Evolutionary conservation across 2,329 filamentous ascomycete species (phyloP).

Genomic region (Aspergillus japonicus): DNA sequence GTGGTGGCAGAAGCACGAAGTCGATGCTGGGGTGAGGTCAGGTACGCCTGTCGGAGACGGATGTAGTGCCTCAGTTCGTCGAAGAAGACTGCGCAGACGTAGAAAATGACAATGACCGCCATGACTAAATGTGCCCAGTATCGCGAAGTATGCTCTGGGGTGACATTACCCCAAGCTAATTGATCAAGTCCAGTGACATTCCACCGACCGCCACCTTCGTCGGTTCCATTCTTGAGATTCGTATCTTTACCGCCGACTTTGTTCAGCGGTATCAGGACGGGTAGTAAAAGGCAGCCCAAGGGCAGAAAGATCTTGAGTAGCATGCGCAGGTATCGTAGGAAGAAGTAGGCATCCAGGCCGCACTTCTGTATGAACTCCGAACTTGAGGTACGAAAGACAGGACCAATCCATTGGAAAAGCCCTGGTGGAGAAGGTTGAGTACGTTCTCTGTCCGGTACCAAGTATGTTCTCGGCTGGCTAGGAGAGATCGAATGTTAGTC

Average conservation of each 20-base stretch:
- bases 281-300: conserved; percentile 72
- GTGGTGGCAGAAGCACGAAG: conserved; percentile 92
- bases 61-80: conserved; percentile 83
- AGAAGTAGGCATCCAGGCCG: conserved; percentile 95
- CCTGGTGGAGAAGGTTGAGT: conserved; percentile 68
- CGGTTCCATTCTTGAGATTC: conserved; percentile 44
- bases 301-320: conserved; percentile 91
- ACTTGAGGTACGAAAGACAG: conserved; percentile 66
- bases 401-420: conserved; percentile 54
- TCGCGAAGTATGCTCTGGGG: conserved; percentile 60
- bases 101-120: conserved; percentile 73
- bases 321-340: conserved; percentile 82
- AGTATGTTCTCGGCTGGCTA: conserved; percentile 79
- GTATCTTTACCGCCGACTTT: conserved; percentile 67
- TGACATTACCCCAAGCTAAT: conserved; percentile 86
- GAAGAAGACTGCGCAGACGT: conserved; percentile 86
- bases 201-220: conserved; percentile 38
- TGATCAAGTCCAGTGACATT: conserved; percentile 71
- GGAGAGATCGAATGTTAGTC: conserved; percentile 6
- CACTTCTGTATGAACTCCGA: conserved; percentile 93
- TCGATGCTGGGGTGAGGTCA: conserved; percentile 92
- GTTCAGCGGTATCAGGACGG: conserved; percentile 84
- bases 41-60: conserved; percentile 87
- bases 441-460: conserved; percentile 81
- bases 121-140: conserved; percentile 85